Evolutionary conservation across 805 yeast genomes (phyloP).

Genomic region (Kuraishia ogatae): DNA sequence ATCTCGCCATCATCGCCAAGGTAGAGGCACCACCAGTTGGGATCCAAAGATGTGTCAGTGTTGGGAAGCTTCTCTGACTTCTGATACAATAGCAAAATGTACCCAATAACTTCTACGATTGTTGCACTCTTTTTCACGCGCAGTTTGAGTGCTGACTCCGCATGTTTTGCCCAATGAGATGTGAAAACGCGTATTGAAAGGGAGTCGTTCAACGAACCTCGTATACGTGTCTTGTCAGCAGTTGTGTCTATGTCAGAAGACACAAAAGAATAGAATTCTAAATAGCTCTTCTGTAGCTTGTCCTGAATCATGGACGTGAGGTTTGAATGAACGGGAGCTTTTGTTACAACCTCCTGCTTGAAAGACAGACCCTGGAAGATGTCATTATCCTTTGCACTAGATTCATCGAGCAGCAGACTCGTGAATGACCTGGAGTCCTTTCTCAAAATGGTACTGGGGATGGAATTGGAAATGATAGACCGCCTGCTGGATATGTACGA

Average conservation of each 20-base stretch:
- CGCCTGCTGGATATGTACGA: neutral
- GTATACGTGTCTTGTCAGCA: neutral
- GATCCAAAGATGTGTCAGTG: constrained; percentile 26
- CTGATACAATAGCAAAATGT: constrained; percentile 27
- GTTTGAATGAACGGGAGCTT: constrained; percentile 18
- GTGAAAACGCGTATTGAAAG: neutral
- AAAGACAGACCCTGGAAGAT: neutral
- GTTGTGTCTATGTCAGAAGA: constrained; percentile 8
- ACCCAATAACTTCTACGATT: constrained; percentile 52
- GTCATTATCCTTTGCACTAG: neutral
- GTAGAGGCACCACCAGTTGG: constrained; percentile 68
- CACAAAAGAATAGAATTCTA: constrained; percentile 33
- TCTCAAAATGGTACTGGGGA: constrained; percentile 7
- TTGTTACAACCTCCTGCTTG: constrained; percentile 1
- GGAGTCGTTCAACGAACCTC: neutral
- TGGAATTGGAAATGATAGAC: neutral
- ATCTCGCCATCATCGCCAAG: constrained; percentile 89
- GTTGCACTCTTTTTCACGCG: constrained; percentile 24
- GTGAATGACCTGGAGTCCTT: constrained; percentile 4
- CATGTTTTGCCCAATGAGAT: constrained; percentile 12
- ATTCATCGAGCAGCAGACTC: constrained; percentile 1
- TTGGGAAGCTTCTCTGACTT: constrained; percentile 6
- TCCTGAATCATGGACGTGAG: constrained; percentile 36
- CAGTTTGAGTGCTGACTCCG: constrained; percentile 11
- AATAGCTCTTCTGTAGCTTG: constrained; percentile 27